phyloP scores from a whole-genome alignment of 2,329 filamentous ascomycete genomes.

The Aspergillus latus region DNA sequence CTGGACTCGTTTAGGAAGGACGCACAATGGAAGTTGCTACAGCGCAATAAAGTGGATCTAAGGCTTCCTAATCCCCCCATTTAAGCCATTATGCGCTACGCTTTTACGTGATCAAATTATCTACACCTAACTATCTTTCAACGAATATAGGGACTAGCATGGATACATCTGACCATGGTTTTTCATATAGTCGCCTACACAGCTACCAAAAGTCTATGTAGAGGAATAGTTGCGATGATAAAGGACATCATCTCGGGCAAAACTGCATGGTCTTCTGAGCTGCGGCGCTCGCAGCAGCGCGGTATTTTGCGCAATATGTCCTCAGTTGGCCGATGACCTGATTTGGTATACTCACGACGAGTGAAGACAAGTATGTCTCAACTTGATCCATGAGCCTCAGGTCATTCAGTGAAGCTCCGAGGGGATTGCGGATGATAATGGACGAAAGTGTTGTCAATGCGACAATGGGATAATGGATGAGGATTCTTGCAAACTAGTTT shows the following conservation, averaged over 20 bases:
- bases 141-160: too few species aligned
- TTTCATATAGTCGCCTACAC: too few species aligned
- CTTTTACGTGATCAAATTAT: too few species aligned
- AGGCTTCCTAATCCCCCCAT: too few species aligned
- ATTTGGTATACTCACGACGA: conserved; percentile 4
- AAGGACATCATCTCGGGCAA: background rate
- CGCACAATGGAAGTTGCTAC: too few species aligned
- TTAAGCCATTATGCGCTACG: too few species aligned
- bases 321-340: conserved; percentile 14
- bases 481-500: conserved; percentile 6
- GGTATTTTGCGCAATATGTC: conserved; percentile 19
- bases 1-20: too few species aligned
- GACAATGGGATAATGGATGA: conserved; percentile 20
- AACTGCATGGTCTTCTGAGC: conserved; percentile 7
- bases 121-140: too few species aligned
- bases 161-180: too few species aligned
- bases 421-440: conserved; percentile 18
- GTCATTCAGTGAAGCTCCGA: conserved; percentile 13
- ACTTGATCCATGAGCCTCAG: conserved; percentile 18
- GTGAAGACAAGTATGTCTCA: conserved; percentile 17
- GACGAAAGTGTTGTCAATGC: conserved; percentile 19
- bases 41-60: too few species aligned
- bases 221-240: background rate
- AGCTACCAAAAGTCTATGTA: too few species aligned
- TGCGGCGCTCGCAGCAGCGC: conserved; percentile 15